Conservation (phyloP, 148 eudicot species). For the Dianthus caryophyllus region DNA sequence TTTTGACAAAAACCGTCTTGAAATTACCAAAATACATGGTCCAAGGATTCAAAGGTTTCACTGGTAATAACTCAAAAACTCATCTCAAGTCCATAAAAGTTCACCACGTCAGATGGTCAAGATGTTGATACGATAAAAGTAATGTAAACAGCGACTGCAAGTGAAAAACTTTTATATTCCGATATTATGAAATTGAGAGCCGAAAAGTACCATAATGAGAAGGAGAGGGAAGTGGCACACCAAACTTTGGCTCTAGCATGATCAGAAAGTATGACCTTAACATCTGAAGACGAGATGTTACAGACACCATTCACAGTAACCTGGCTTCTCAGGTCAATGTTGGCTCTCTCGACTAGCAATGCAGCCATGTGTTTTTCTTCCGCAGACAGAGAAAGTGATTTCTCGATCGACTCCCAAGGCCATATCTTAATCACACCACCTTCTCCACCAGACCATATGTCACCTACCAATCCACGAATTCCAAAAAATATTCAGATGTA, state of each 20-base stretch:
- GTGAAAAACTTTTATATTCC: neutral
- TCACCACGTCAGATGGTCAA: neutral
- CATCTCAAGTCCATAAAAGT: neutral
- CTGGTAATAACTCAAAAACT: neutral
- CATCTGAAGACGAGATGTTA: constrained; percentile 83
- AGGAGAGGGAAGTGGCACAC: constrained; percentile 73
- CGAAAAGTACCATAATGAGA: constrained; percentile 73
- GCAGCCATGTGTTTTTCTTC: constrained; percentile 96
- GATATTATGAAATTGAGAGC: neutral
- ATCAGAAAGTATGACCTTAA: constrained; percentile 71
- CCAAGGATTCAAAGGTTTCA: neutral
- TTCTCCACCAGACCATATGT: constrained; percentile 88
- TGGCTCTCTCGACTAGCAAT: constrained; percentile 76
- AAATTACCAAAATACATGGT: no score
- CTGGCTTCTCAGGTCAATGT: constrained; percentile 71
- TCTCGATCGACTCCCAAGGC: constrained; percentile 91
- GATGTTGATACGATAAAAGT: no score
- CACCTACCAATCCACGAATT: constrained; percentile 42
- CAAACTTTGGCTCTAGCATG: constrained; percentile 64
- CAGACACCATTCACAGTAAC: constrained; percentile 92
- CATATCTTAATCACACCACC: constrained; percentile 75
- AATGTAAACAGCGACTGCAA: no score
- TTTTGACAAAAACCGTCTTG: neutral
- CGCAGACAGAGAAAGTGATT: constrained; percentile 71
- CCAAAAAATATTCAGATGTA: neutral